Base-by-base conservation (phyloP, 345 rosid genomes). In the Moricandia arvensis region DNA sequence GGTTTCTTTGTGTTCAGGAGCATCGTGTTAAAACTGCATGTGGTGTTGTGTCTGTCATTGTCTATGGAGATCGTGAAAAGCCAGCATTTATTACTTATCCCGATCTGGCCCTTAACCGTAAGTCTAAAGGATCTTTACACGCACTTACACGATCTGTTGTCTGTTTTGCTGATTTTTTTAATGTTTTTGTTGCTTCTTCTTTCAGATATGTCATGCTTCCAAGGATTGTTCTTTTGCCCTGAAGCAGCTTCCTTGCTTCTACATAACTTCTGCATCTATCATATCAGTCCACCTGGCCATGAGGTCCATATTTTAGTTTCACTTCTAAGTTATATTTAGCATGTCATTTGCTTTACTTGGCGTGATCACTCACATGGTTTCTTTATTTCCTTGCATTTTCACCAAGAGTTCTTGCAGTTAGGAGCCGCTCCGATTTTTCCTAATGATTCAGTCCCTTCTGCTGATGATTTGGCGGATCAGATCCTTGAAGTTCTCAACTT, bases 241-340 rank as follows among this genome's bases (percentile, higher is more conserved):
- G 98, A 94, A 84, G 96, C 96, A n/a, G 89, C 90, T 68, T 90
- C 97, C 1, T 84, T 94, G 88, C 85, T 94, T 65, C 87, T 91
- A 10, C 97, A 94, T 83, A 94, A 91, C 86, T 94, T 94, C 83
- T 94, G 98, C 85, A 83, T 91, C 60, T 94, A 94, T 70, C 98
- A 94, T 71, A 87, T 94, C 62, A 86, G 90, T 79, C 98, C 98
- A 80, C 97, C 97, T n/a, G 98, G 98, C 30, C 98, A 94, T 55
- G 97, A 94, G 97, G 98, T 91, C 80, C 74, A 89, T 84, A 73
- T 84, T 80, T 67, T 81, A 66, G 77, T 73, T 81, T 35, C 68
- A 80, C 72, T 80, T 59, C 71, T 6, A 59, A 60, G 47, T 69
- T 11, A 51, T 34, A 0, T 38, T 24, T 24, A 55, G 6, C 1